Conservation (phyloP, 2,329 filamentous ascomycete genomes). For the Cladosporium oxysporum region DNA sequence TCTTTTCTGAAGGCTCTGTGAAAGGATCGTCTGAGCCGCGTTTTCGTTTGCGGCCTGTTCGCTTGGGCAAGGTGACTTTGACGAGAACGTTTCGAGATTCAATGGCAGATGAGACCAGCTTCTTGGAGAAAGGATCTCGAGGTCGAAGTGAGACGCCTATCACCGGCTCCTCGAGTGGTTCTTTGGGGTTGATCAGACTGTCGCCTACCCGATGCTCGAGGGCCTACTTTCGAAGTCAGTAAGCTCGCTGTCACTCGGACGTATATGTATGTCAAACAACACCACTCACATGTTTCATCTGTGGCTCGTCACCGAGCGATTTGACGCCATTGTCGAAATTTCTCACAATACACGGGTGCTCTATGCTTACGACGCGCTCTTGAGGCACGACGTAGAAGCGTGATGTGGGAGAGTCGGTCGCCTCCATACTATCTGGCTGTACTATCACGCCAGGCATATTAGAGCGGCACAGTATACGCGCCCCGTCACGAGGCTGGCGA, state of each 20-base stretch:
- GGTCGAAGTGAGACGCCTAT: constrained; percentile 75
- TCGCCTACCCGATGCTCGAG: constrained; percentile 37
- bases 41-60: constrained; percentile 84
- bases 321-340: constrained; percentile 65
- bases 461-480: background rate
- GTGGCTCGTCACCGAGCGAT: constrained; percentile 60
- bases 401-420: background rate
- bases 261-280: background rate
- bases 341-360: constrained; percentile 67
- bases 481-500: background rate
- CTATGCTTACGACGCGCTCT: constrained; percentile 59
- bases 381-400: constrained; percentile 48
- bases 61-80: constrained; percentile 81
- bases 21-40: constrained; percentile 67
- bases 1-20: constrained; percentile 13
- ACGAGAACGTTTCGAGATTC: constrained; percentile 81
- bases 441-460: background rate
- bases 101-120: constrained; percentile 74
- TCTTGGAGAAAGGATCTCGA: constrained; percentile 75
- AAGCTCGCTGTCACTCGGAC: background rate
- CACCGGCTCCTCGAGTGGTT: constrained; percentile 49
- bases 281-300: constrained; percentile 54
- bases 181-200: constrained; percentile 29
- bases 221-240: constrained; percentile 24
- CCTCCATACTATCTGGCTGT: background rate